Evolutionary conservation across 2,329 filamentous ascomycete genomes (phyloP), one percentile per base, ranked within the genome.

Genomic region (Diplodia sapinea): DNA sequence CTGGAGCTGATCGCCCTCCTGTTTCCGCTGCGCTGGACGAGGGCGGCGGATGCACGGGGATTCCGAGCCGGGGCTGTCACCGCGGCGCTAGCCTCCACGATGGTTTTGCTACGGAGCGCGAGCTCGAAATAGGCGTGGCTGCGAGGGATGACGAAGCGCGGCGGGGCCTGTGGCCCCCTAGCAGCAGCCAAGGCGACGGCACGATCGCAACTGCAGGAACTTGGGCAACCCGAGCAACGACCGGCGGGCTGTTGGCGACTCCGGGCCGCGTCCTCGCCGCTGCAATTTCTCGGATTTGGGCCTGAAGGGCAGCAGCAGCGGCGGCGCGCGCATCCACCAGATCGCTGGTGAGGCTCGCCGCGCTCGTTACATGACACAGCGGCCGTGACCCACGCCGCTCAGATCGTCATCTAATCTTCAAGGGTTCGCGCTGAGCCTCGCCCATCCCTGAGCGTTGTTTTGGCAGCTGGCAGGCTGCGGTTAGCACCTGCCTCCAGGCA

Each of bases 401-500:
- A 38, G 62, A 65, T 65, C 62, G 29, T 65, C 62, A 65, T 65
- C 62, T 65, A 65, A 65, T 65, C 62, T 65, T 65, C 62, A 55
- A 63, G 62, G 62, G 62, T 55, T 54, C 36, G 62, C 38, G 62
- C 62, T 65, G 62, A 65, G 62, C 62, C 62, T 55, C 51, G 49
- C 20, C 49, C 62, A 65, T 65, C 62, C 62, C 62, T 65, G 62
- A 65, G 62, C 62, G 62, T 55, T 65, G 62, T 54, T 65, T 55
- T 54, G 62, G 36, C 31, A 38, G 47, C 20, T 61, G 36, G 36
- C 26, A 15, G 38, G 13, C 56, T 20, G 31, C 13, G 17, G 59
- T 38, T 15, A 52, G 61, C 40, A 62, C 59, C 47, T 63, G 59
- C 59, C 59, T 13, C n/a, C 43, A 20, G 31, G 59, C 59, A 63